These are phyloP conservation scores for Macrocybe sp. DNA, from an alignment of 1,284 basidiomycete genomes.

Conservation along the genomic window DNA sequence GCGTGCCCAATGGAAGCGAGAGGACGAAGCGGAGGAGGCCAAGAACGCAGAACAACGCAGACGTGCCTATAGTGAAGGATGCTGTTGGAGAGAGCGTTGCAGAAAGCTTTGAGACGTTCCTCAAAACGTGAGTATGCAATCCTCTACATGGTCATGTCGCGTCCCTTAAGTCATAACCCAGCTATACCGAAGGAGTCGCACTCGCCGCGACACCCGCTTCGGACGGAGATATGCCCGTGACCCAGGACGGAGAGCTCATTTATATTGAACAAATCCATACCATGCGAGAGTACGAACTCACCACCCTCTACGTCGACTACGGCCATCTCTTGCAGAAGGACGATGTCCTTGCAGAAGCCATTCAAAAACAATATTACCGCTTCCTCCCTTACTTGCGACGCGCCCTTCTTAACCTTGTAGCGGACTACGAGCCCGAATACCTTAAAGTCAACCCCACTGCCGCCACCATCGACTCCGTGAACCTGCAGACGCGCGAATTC, in stretches of 20 bases:
- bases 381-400: constrained; percentile 93
- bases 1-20: constrained; percentile 32
- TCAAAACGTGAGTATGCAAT: constrained; percentile 69
- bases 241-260: constrained; percentile 58
- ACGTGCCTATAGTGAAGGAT: constrained; percentile 86
- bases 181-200: constrained; percentile 78
- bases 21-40: constrained; percentile 40
- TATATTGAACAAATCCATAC: constrained; percentile 92
- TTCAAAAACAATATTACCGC: constrained; percentile 93
- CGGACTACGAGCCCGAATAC: constrained; percentile 87
- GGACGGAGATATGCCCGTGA: constrained; percentile 54
- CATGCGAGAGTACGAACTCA: constrained; percentile 90
- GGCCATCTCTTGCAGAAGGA: constrained; percentile 87
- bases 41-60: constrained; percentile 47
- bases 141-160: constrained; percentile 2
- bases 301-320: constrained; percentile 96
- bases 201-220: constrained; percentile 73
- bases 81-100: constrained; percentile 90
- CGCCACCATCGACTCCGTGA: constrained; percentile 76
- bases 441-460: constrained; percentile 86
- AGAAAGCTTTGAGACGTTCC: constrained; percentile 86
- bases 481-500: constrained; percentile 90
- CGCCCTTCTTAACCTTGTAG: constrained; percentile 86
- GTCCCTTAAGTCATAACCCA: constrained; percentile 26
- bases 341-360: constrained; percentile 89